These are phyloP conservation scores for Quercus phellos DNA, from an alignment of 331 rosid species.

Conservation along the genomic window DNA sequence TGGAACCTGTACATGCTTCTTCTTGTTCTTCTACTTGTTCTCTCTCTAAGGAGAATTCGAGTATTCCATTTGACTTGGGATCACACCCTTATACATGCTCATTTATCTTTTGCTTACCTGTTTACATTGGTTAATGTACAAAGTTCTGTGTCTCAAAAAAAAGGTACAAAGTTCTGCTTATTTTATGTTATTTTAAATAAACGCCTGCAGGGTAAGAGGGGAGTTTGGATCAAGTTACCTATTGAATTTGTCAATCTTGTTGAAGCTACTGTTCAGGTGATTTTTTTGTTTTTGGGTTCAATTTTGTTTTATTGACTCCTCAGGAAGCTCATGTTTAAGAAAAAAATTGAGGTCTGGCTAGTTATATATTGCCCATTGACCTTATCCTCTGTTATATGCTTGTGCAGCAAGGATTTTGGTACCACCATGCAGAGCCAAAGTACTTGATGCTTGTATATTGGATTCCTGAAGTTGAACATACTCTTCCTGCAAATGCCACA, in stretches of 20 bases:
- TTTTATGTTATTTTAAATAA: neutral
- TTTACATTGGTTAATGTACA: neutral
- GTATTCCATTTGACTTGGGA: too few species aligned
- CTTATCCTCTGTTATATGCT: neutral
- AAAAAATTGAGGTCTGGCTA: neutral
- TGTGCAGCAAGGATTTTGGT: conserved; percentile 81
- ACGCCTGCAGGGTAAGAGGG: conserved; percentile 64
- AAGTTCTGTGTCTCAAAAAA: neutral
- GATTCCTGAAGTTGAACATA: conserved; percentile 52
- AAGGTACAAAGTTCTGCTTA: neutral
- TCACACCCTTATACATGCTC: too few species aligned
- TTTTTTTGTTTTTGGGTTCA: neutral
- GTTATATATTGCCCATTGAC: neutral
- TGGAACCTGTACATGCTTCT: too few species aligned
- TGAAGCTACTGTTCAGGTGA: conserved; percentile 67
- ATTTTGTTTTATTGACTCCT: neutral
- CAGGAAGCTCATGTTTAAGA: conserved; percentile 2
- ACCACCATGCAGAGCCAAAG: conserved; percentile 85
- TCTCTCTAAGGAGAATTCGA: too few species aligned
- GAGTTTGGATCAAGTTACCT: conserved; percentile 78
- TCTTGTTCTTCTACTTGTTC: too few species aligned
- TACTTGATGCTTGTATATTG: conserved; percentile 79
- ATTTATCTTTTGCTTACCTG: too few species aligned
- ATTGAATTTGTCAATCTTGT: conserved; percentile 63
- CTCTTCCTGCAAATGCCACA: conserved; percentile 75